Conservation (phyloP, 2,329 filamentous ascomycete species). For the Aspergillus japonicus region DNA sequence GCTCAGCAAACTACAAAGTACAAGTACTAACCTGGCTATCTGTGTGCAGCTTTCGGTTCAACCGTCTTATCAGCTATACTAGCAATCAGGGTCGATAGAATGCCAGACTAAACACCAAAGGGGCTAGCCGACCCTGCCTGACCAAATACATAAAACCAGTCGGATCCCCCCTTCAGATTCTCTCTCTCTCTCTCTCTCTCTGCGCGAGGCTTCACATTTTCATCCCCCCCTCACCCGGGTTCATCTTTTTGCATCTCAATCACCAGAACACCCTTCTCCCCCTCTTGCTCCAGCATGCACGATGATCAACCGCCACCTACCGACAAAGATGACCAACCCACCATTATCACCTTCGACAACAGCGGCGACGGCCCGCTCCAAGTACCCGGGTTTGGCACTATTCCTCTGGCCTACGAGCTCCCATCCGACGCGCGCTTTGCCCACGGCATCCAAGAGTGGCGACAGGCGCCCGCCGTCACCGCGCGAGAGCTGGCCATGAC, state of each 20-base stretch:
- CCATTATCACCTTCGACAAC: not conserved
- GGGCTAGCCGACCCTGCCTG: not conserved
- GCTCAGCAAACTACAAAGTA: not conserved
- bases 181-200: too few species aligned
- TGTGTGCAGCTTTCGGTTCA: not conserved
- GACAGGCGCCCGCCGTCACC: not conserved
- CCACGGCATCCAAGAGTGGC: not conserved
- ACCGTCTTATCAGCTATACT: not conserved
- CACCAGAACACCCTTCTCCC: not conserved
- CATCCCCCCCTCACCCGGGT: not conserved
- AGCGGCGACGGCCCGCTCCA: not conserved
- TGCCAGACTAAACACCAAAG: not conserved
- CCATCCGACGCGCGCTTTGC: constrained; percentile 2
- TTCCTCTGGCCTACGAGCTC: not conserved
- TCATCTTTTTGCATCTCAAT: not conserved
- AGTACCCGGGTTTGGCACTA: not conserved
- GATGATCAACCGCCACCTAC: not conserved
- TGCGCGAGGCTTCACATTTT: not conserved
- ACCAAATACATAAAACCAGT: not conserved
- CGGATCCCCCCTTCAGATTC: not conserved
- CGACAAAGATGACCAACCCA: not conserved
- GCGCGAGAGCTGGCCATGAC: not conserved
- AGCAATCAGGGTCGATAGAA: not conserved
- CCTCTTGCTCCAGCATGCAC: not conserved
- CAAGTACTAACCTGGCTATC: not conserved